A percentile compares a stretch with the other conserved stretches of the same genome.
These are phyloP conservation scores for Liriodendron chinense DNA, from an alignment of 164 flowering plant species.

Conservation along the genomic window DNA sequence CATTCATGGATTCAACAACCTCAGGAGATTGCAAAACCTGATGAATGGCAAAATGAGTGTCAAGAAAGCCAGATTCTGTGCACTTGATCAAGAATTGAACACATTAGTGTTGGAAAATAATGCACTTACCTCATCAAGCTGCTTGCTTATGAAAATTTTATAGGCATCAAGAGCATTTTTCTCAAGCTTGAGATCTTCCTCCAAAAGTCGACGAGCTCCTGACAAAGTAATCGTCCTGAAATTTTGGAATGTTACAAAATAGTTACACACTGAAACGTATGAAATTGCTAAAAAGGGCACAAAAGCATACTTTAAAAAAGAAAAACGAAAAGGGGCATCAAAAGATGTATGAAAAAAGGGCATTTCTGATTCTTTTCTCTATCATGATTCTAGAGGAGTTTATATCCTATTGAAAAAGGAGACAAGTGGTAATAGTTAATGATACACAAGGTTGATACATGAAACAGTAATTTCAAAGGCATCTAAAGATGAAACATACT, in stretches of 20 bases:
- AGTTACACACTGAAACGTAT: no score
- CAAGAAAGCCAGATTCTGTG: neutral
- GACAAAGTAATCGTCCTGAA: slow-evolving; percentile 60
- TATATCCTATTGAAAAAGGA: no score
- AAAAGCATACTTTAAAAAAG: no score
- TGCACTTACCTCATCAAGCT: slow-evolving; percentile 59
- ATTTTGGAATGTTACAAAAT: neutral
- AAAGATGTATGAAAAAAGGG: neutral
- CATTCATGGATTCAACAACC: slow-evolving; percentile 28
- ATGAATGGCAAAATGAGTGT: neutral
- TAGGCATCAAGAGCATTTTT: no score
- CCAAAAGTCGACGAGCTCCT: slow-evolving; percentile 75
- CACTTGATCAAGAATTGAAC: slow-evolving; percentile 1
- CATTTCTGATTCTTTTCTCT: no score
- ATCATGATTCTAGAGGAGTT: no score
- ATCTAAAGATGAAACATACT: no score
- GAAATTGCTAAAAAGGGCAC: no score
- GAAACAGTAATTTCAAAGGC: no score
- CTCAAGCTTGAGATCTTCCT: slow-evolving; percentile 84
- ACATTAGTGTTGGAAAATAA: neutral
- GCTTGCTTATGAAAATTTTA: slow-evolving; percentile 54
- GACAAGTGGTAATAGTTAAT: no score
- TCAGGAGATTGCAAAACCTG: slow-evolving; percentile 46
- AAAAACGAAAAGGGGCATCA: no score
- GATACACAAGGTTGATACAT: no score